phyloP scores from a whole-genome alignment of 1,139 yeast genomes.

The Kurtzmaniella quercitrusa region DNA sequence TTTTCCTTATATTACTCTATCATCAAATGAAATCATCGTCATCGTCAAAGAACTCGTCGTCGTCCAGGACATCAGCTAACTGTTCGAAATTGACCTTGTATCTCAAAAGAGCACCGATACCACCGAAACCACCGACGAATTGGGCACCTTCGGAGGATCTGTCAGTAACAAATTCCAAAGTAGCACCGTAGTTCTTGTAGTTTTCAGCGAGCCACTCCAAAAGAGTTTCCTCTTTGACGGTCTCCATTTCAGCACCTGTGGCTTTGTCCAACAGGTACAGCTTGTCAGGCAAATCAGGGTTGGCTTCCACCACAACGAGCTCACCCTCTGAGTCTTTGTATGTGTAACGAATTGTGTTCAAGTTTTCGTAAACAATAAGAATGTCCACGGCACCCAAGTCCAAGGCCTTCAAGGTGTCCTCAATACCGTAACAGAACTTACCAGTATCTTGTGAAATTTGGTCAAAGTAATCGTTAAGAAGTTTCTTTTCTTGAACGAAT shows the following conservation, averaged over 20 bases:
- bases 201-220: constrained; percentile 98
- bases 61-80: constrained; percentile 84
- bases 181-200: constrained; percentile 91
- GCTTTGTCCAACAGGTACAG: constrained; percentile 75
- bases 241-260: constrained; percentile 88
- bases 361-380: constrained; percentile 87
- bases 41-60: constrained; percentile 73
- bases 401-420: constrained; percentile 90
- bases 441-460: constrained; percentile 97
- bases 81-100: constrained; percentile 96
- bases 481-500: constrained; percentile 96
- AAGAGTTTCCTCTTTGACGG: constrained; percentile 74
- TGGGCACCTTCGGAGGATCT: constrained; percentile 98
- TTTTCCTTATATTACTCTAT: not conserved
- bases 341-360: constrained; percentile 79
- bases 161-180: constrained; percentile 93
- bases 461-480: constrained; percentile 86
- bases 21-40: constrained; percentile 46
- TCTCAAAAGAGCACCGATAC: constrained; percentile 93
- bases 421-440: constrained; percentile 95
- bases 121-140: constrained; percentile 97
- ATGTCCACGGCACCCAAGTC: constrained; percentile 95
- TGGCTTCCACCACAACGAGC: constrained; percentile 69
- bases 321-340: constrained; percentile 81
- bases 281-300: constrained; percentile 71